phyloP scores from a whole-genome alignment of 108 stramenopile species.

The Skeletonema tropicum region DNA sequence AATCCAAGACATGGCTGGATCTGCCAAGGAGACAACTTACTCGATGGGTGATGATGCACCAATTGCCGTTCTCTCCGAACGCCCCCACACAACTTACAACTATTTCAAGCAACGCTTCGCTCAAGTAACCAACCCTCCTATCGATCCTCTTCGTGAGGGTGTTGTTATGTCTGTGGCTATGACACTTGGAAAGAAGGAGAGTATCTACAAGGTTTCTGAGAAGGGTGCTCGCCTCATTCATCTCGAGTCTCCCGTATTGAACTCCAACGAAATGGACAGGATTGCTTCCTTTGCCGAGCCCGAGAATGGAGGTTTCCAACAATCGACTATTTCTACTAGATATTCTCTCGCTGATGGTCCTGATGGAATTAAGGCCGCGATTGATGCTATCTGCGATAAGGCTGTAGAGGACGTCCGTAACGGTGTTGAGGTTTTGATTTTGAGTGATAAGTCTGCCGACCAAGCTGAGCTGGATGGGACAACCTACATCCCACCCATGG shows the following conservation, averaged over 20 bases:
- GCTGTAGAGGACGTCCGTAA: conserved; percentile 83
- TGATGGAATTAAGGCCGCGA: conserved; percentile 78
- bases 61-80: conserved; percentile 86
- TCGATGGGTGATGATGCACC: conserved; percentile 99
- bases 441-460: conserved; percentile 84
- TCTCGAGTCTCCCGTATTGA: conserved; percentile 82
- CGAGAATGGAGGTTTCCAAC: conserved; percentile 83
- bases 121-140: conserved; percentile 98
- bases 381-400: conserved; percentile 84
- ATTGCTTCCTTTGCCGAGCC: conserved; percentile 57
- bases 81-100: conserved; percentile 91
- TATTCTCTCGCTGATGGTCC: conserved; percentile 84
- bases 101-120: conserved; percentile 99
- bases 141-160: conserved; percentile 96
- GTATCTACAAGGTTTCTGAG: conserved; percentile 91
- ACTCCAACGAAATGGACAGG: conserved; percentile 71
- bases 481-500: conserved; percentile 91
- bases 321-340: conserved; percentile 82
- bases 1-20: conserved; percentile 93
- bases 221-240: conserved; percentile 85
- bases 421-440: conserved; percentile 89
- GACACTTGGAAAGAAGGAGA: conserved; percentile 94
- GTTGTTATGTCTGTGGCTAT: conserved; percentile 96
- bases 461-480: conserved; percentile 62
- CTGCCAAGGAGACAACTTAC: conserved; percentile 95